phyloP scores from a whole-genome alignment of 2,329 filamentous ascomycete species.

The Neonectria punicea region DNA sequence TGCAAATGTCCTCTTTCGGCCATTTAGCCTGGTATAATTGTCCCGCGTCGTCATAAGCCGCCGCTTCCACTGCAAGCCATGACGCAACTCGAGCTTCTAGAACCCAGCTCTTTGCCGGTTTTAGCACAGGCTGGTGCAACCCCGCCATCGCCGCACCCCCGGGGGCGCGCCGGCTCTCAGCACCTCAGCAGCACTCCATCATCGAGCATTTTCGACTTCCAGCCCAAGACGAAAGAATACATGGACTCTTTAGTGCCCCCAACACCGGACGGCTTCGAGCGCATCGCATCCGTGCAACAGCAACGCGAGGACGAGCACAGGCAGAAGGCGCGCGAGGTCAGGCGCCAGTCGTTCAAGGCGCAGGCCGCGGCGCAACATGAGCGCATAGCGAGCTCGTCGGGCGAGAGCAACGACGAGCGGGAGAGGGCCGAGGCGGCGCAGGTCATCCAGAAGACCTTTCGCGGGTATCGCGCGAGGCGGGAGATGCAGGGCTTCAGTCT shows the following conservation, averaged over 20 bases:
- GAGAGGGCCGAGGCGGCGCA: slow-evolving; percentile 59
- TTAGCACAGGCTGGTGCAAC: slow-evolving; percentile 27
- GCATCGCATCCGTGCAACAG: slow-evolving; percentile 61
- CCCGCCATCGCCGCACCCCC: slow-evolving; percentile 30
- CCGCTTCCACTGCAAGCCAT: slow-evolving; percentile 18
- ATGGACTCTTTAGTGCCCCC: slow-evolving; percentile 62
- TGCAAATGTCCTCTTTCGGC: neutral
- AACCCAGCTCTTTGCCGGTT: slow-evolving; percentile 33
- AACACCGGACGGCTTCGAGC: slow-evolving; percentile 57
- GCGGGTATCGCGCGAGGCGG: slow-evolving; percentile 78
- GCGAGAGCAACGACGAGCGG: slow-evolving; percentile 32
- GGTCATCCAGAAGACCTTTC: slow-evolving; percentile 76
- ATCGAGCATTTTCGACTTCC: slow-evolving; percentile 25
- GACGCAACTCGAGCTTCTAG: slow-evolving; percentile 41
- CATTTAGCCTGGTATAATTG: neutral
- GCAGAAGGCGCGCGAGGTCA: slow-evolving; percentile 52
- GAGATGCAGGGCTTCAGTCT: slow-evolving; percentile 76
- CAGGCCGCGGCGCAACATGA: slow-evolving; percentile 36
- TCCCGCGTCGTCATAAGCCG: slow-evolving; percentile 9
- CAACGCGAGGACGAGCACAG: slow-evolving; percentile 57
- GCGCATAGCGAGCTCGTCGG: slow-evolving; percentile 31
- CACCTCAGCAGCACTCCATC: slow-evolving; percentile 32
- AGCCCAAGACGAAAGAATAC: slow-evolving; percentile 54
- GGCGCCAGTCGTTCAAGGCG: slow-evolving; percentile 49
- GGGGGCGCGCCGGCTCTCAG: slow-evolving; percentile 15